Conservation (phyloP, 768 basidiomycete genomes). For the Gautieria morchelliformis region DNA sequence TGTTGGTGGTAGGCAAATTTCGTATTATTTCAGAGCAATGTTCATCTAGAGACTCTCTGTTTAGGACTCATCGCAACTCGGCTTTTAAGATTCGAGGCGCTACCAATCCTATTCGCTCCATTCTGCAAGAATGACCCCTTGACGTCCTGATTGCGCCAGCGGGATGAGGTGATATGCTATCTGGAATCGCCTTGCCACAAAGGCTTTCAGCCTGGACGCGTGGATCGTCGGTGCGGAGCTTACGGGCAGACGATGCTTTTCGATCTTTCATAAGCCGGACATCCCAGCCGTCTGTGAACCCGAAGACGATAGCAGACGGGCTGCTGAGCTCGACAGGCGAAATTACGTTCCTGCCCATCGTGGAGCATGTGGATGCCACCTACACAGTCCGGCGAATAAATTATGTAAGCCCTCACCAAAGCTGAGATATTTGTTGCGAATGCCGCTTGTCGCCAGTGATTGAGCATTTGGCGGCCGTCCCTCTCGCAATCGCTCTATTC, state of each 20-base stretch:
- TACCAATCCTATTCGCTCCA: slow-evolving; percentile 22
- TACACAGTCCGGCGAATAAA: slow-evolving; percentile 25
- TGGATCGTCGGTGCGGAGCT: slow-evolving; percentile 30
- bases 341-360: slow-evolving; percentile 28
- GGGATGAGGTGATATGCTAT: slow-evolving; percentile 29
- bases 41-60: not conserved
- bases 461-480: too few species aligned
- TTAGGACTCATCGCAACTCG: not conserved
- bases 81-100: slow-evolving; percentile 33
- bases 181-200: slow-evolving; percentile 26
- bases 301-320: slow-evolving; percentile 29
- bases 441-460: slow-evolving; percentile 17
- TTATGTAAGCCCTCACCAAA: slow-evolving; percentile 7
- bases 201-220: slow-evolving; percentile 18
- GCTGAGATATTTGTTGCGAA: slow-evolving; percentile 2
- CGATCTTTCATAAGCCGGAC: slow-evolving; percentile 20
- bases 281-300: slow-evolving; percentile 22
- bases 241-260: slow-evolving; percentile 28
- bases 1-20: too few species aligned
- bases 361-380: slow-evolving; percentile 24
- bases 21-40: not conserved
- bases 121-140: slow-evolving; percentile 18
- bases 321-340: slow-evolving; percentile 27
- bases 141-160: slow-evolving; percentile 27
- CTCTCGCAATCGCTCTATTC: slow-evolving; percentile 24